Evolutionary conservation across 768 basidiomycete species (phyloP), one percentile per base, ranked within the genome.

Genomic region (Wakefieldia striispora): DNA sequence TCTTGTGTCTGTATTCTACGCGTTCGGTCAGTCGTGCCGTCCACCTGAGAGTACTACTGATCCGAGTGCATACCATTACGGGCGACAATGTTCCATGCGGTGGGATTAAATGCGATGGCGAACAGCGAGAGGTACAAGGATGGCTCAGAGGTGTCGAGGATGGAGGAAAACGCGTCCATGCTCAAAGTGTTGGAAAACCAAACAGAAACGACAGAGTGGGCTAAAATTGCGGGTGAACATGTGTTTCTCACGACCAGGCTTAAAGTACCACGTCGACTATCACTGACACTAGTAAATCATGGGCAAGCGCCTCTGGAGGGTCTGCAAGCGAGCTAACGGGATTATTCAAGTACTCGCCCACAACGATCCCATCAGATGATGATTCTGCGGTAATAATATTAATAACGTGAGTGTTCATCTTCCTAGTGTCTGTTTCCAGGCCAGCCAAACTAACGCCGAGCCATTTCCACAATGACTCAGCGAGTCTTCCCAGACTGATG

Each of bases 1-100:
- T 88, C 69, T 88, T 91, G 71, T 94, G 88, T 52, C 73, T 82
- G 71, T 90, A 91, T 60, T 88, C 86, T 88, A 55, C 21, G 34
- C 16, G 27, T 33, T 14, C 33, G 4, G 33, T 33, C 1, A 33
- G 33, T 33, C 33, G 33, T 33, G 16, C 13, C 33, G 14, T 33
- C 11, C 10, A 6, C 33, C 16, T 16, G 6, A 33, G n/a, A n/a
- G n/a, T 2, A 16, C 14, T 6, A 37, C 16, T 11, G 11, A 20
- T 16, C 33, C 16, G n/a, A 17, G 38, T 6, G 20, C 10, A 20
- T 17, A 13, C 43, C 39, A 27, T 95, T 92, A 48, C 84, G 85
- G 21, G 95, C 95, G 24, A 95, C 83, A 54, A 93, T 83, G 69
- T 99, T 99, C 95, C 95, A 99, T 50, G 87, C 93, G 1, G 84